Evolutionary conservation across 495 filamentous ascomycete species (phyloP).

Genomic region (Aspergillus asperescens): DNA sequence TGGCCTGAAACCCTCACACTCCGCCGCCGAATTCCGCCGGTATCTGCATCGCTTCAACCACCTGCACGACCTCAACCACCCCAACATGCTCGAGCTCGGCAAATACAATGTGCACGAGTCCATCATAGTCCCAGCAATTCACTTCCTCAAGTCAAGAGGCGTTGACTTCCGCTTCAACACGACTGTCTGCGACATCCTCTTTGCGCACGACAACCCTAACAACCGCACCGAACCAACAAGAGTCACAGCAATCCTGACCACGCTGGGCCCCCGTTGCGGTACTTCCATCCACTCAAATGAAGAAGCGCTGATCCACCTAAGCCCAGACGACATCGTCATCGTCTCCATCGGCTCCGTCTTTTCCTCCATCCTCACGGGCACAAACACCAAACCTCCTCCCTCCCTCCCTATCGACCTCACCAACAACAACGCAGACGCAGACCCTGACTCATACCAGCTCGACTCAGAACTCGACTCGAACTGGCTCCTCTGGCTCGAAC

Average conservation of each 20-base stretch:
- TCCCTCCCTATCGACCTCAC: slow-evolving; percentile 16
- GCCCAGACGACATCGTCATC: slow-evolving; percentile 30
- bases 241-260: slow-evolving; percentile 9
- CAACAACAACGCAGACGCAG: slow-evolving; percentile 13
- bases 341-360: slow-evolving; percentile 26
- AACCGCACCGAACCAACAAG: background rate
- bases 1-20: slow-evolving; percentile 41
- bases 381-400: slow-evolving; percentile 19
- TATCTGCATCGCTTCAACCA: slow-evolving; percentile 23
- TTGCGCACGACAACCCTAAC: slow-evolving; percentile 4
- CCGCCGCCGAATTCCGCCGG: slow-evolving; percentile 33
- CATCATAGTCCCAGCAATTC: slow-evolving; percentile 33
- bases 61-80: slow-evolving; percentile 24
- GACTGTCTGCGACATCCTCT: slow-evolving; percentile 27
- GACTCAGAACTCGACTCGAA: slow-evolving; percentile 27
- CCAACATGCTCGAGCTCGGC: slow-evolving; percentile 25
- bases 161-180: slow-evolving; percentile 42
- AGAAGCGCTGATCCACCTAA: slow-evolving; percentile 14
- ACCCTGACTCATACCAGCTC: background rate
- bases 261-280: background rate
- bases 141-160: slow-evolving; percentile 32
- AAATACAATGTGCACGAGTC: slow-evolving; percentile 39
- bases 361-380: slow-evolving; percentile 25
- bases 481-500: slow-evolving; percentile 31
- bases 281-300: slow-evolving; percentile 2